Evolutionary conservation across 2,329 filamentous ascomycete species (phyloP).

Genomic region (Capronia epimyces): DNA sequence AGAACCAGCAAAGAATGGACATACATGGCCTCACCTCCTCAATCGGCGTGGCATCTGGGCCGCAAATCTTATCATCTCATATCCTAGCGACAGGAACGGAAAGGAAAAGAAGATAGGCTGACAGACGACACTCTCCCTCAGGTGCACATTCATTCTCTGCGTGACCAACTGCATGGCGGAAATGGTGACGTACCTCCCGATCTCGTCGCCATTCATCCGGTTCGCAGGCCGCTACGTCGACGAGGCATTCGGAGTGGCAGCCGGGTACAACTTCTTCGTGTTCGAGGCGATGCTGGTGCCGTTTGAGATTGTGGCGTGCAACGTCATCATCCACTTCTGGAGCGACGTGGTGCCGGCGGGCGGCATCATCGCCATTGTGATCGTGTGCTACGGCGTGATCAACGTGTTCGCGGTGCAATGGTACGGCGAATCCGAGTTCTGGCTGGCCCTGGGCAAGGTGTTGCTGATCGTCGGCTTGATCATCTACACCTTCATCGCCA

Average conservation of each 20-base stretch:
- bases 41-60: too few relatives aligned
- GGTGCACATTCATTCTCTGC: conserved; percentile 43
- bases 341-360: conserved; percentile 43
- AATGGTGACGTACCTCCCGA: conserved; percentile 48
- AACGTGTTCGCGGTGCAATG: conserved; percentile 69
- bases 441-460: conserved; percentile 65
- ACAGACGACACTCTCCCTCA: conserved; percentile 26
- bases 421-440: conserved; percentile 74
- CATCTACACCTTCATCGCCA: conserved; percentile 72
- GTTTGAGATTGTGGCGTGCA: conserved; percentile 50
- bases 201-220: conserved; percentile 44
- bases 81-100: too few relatives aligned
- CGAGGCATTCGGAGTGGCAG: conserved; percentile 44
- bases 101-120: too few relatives aligned
- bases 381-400: conserved; percentile 47
- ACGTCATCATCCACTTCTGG: conserved; percentile 49
- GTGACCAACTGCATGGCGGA: conserved; percentile 47
- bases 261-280: conserved; percentile 49
- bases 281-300: conserved; percentile 49
- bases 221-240: conserved; percentile 47
- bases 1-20: too few relatives aligned
- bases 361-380: conserved; percentile 43
- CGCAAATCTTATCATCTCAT: too few relatives aligned
- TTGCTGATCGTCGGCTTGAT: conserved; percentile 66
- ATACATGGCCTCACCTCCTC: too few relatives aligned